Evolutionary conservation across 2,329 filamentous ascomycete genomes (phyloP).

Genomic region (Cladosporium sp.): DNA sequence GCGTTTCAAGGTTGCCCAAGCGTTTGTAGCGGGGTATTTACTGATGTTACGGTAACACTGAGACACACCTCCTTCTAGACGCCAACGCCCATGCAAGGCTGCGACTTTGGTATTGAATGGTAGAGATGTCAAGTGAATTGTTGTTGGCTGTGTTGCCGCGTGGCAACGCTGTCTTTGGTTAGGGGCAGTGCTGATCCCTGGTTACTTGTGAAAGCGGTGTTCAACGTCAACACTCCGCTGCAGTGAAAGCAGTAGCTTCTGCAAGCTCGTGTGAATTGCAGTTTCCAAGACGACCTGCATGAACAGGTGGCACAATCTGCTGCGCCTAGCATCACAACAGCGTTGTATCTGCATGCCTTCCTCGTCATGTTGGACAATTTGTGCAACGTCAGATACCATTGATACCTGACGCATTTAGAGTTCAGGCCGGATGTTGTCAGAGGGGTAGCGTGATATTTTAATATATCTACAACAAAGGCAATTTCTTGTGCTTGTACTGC

Average conservation of each 20-base stretch:
- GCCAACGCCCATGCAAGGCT: not conserved
- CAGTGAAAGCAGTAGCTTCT: not conserved
- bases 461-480: constrained; percentile 31
- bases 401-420: no score
- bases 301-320: not conserved
- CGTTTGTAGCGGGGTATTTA: not conserved
- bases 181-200: no score
- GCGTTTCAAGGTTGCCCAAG: not conserved
- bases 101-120: not conserved
- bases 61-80: not conserved
- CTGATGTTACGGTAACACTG: constrained; percentile 3
- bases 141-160: not conserved
- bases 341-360: not conserved
- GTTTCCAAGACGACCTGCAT: not conserved
- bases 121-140: no score
- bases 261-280: not conserved
- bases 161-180: not conserved
- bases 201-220: no score
- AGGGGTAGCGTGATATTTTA: not conserved
- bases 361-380: not conserved
- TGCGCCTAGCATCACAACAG: not conserved
- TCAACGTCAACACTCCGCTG: no score
- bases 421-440: no score
- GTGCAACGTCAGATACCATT: not conserved
- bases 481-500: constrained; percentile 53